A percentile compares a stretch with the other conserved stretches of the same genome.
Conservation (phyloP, 768 basidiomycete genomes). For the Scleroderma bovista region DNA sequence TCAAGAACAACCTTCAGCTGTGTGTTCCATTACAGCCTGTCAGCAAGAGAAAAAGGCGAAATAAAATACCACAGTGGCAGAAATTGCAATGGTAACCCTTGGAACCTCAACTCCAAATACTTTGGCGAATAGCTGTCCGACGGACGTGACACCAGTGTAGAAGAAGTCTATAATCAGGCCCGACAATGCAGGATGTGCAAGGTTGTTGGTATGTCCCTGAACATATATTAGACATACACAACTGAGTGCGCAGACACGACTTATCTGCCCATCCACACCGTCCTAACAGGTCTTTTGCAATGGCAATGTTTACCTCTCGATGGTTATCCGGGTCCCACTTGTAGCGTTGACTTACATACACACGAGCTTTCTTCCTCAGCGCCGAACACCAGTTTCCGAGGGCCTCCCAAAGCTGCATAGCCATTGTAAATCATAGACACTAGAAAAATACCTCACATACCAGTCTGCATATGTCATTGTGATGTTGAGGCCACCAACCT, state of each 20-base stretch:
- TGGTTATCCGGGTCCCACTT: not conserved
- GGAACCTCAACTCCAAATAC: conserved; percentile 2
- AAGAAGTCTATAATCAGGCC: conserved; percentile 6
- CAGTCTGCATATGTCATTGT: not conserved
- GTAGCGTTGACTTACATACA: not conserved
- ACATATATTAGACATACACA: not conserved
- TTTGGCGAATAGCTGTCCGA: conserved; percentile 3
- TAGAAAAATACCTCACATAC: not conserved
- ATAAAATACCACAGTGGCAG: not conserved
- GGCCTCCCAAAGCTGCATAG: conserved; percentile 1
- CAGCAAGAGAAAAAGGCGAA: not conserved
- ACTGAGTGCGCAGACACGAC: not conserved
- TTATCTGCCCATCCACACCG: conserved; percentile 1
- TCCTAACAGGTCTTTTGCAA: conserved; percentile 1
- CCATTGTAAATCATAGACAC: no score
- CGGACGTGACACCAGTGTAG: not conserved
- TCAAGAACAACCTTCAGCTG: no score
- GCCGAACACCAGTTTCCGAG: not conserved
- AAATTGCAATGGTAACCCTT: not conserved
- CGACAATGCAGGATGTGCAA: not conserved
- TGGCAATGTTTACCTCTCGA: not conserved
- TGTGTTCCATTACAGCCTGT: no score
- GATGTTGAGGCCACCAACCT: conserved; percentile 5
- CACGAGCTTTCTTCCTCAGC: not conserved
- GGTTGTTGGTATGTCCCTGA: conserved; percentile 6